Evolutionary conservation across 768 basidiomycete species (phyloP).

Genomic region (Rhodotorula paludigena): DNA sequence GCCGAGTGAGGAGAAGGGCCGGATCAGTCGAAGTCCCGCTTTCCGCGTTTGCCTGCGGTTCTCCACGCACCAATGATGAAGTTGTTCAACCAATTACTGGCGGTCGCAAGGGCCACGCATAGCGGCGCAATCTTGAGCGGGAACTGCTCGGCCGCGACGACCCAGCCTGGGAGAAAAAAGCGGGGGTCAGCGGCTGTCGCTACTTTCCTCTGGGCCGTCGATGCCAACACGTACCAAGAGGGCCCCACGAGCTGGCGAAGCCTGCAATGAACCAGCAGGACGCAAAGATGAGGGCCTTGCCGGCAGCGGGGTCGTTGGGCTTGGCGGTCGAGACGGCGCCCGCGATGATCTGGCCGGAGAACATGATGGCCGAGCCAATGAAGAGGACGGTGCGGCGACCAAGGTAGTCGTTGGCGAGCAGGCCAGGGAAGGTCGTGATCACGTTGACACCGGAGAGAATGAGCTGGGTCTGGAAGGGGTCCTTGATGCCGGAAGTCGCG

Average conservation of each 20-base stretch:
- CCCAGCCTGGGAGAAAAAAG: conserved; percentile 8
- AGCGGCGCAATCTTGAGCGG: conserved; percentile 34
- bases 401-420: conserved; percentile 28
- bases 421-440: conserved; percentile 32
- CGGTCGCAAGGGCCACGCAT: conserved; percentile 36
- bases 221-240: not conserved
- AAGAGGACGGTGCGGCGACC: conserved; percentile 29
- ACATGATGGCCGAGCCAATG: conserved; percentile 37
- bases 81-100: conserved; percentile 36
- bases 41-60: not conserved
- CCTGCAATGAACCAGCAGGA: conserved; percentile 35
- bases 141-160: conserved; percentile 35
- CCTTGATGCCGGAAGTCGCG: conserved; percentile 33
- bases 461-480: conserved; percentile 36
- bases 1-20: not conserved
- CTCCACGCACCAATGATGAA: conserved; percentile 1
- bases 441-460: conserved; percentile 35
- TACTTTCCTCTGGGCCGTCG: not conserved
- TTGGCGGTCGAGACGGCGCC: conserved; percentile 7
- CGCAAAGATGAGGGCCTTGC: conserved; percentile 37
- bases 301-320: conserved; percentile 25
- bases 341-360: not conserved
- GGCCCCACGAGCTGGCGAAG: conserved; percentile 18
- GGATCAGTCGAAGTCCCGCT: not conserved
- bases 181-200: not conserved